Evolutionary conservation across 2,329 filamentous ascomycete species (phyloP), one percentile per base, ranked within the genome.

Genomic region (Exophiala bonariae): DNA sequence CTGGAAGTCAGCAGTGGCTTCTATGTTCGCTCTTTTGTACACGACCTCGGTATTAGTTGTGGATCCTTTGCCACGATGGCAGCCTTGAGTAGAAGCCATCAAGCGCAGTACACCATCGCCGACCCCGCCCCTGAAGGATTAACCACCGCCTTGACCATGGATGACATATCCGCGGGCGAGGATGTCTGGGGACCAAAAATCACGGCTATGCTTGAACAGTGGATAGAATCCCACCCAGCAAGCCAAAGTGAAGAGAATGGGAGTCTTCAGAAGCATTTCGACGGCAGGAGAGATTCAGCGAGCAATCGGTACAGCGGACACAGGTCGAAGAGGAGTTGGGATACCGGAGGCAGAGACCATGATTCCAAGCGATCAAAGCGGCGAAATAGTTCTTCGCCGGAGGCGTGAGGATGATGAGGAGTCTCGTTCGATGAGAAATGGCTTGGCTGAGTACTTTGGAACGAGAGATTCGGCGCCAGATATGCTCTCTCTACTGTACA

Each of bases 1-100:
- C 89, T 99, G 81, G 95, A 88, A 1, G 92, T 96, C 41, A 90
- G 90, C 2, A 95, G 90, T 0, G 93, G 93, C 31, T 99, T 96
- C 75, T 99, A 99, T 67, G 91, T 99, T 11, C 86, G 93, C 54
- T 95, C 87, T 48, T 82, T 99, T 58, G 91, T 89, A 60, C 90
- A 97, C 64, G 93, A 99, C 61, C 78, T 99, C 3, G 93, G 92
- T 17, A 76, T 83, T 56, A 89, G 89, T 58, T 77, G 96, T 11
- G 83, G 81, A 42, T 95, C 89, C 10, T 83, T 88, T 18, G 93
- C 80, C 26, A 77, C 93, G 56, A 97, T 99, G 92, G 82, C 87
- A 17, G 83, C 87, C 59, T 80, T 99, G 16, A 79, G 86, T 47
- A 85, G 93, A 44, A 86, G 82, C 3, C 81, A 87, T 42, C 93